Base-by-base conservation (phyloP, 106 monocot species). In the Dendrobium nobile region DNA sequence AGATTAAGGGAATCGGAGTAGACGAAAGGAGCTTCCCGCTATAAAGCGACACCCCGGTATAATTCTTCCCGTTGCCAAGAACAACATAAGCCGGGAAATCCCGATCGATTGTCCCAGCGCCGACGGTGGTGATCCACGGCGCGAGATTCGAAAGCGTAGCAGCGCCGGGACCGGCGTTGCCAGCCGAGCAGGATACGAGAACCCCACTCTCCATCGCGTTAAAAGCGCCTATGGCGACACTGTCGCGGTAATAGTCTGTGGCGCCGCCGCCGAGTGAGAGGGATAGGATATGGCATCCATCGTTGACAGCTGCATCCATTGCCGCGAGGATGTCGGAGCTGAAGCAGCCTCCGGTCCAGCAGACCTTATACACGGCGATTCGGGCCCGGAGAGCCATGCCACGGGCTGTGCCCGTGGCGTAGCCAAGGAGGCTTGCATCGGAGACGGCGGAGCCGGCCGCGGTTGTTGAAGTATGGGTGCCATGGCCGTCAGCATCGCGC, bases 41-140 rank as follows among this genome's bases (percentile, higher is more conserved):
- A 85, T 91, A 99, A 41, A 99, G 90, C 18, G 99, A 99, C 27
- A 95, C 93, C 9, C 99, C 99, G 16, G 99, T 27, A 82, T 82
- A 99, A 72, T 91, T 99, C 77, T 89, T 88, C 48, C 91, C 91
- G 81, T 99, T 87, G 65, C 95, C 95, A 5, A 99, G 88, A 3
- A 77, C 47, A 27, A 95, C 85, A 73, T 81, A 80, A 28, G 91
- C 93, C 15, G 99, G 99, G 82, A 99, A 99, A 79, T 99, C 95
- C 9, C 99, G 89, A 82, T 99, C 99, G 18, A 99, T 47, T 0
- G 99, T 99, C 0, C 99, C 99, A 13, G 95, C 99, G 0, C 99
- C 99, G 43, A 99, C 91, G 19, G 99, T 99, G 45, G 95, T 91
- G 85, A 99, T 91, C 99, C 99, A 99, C 8, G 99, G 99, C 19